Percentiles rank a stretch among this genome's conserved stretches.
Evolutionary conservation across 768 basidiomycete species (phyloP).

Genomic region (Rhodosporidiobolus sp.): DNA sequence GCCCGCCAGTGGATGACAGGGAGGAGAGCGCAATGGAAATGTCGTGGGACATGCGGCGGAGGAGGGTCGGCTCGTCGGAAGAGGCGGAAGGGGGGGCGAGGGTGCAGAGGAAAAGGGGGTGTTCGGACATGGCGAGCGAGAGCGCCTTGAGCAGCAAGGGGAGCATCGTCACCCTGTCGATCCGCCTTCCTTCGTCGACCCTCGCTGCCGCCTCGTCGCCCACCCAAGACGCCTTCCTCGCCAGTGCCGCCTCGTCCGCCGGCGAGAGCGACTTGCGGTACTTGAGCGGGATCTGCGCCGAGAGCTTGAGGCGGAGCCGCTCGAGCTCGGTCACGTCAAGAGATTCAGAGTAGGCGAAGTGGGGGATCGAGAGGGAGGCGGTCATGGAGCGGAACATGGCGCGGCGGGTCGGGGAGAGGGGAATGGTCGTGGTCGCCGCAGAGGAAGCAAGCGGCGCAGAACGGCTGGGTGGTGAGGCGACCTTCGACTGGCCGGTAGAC

Average conservation of each 20-base stretch:
- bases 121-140: slow-evolving; percentile 71
- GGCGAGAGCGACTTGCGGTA: slow-evolving; percentile 19
- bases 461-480: background rate
- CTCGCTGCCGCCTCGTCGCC: background rate
- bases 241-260: background rate
- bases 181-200: slow-evolving; percentile 3
- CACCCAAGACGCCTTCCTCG: background rate
- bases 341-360: slow-evolving; percentile 62
- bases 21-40: slow-evolving; percentile 74
- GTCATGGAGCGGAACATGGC: slow-evolving; percentile 90
- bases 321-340: slow-evolving; percentile 40
- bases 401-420: slow-evolving; percentile 67
- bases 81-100: slow-evolving; percentile 48
- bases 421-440: background rate
- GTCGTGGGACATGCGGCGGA: slow-evolving; percentile 58
- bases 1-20: slow-evolving; percentile 58
- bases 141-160: slow-evolving; percentile 81
- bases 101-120: slow-evolving; percentile 77
- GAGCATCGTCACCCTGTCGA: slow-evolving; percentile 68
- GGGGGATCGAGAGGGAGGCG: slow-evolving; percentile 71
- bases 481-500: no score
- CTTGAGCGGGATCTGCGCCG: slow-evolving; percentile 14
- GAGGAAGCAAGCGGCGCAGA: background rate
- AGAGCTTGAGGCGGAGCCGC: slow-evolving; percentile 30
- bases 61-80: slow-evolving; percentile 3